Conservation (phyloP, 352 stramenopile species). For the Phytopythium montanum region DNA sequence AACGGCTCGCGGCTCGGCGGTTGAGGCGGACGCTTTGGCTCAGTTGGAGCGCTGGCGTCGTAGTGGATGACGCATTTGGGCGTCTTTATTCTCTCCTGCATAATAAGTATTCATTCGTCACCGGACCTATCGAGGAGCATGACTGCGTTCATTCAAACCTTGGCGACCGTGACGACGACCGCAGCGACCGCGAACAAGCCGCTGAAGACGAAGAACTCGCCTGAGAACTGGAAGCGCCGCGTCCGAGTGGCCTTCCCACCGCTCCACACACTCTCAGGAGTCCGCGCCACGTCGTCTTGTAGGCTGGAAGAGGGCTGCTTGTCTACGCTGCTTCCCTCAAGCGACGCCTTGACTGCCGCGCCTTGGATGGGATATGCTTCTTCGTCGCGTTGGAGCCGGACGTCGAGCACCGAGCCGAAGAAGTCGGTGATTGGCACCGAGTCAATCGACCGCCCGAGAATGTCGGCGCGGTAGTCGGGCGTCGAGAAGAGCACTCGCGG, state of each 20-base stretch:
- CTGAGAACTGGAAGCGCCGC: constrained; percentile 36
- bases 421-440: constrained; percentile 85
- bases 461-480: constrained; percentile 71
- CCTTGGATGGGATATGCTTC: constrained; percentile 73
- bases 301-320: not conserved
- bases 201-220: constrained; percentile 31
- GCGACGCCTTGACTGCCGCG: not conserved
- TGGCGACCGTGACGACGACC: not conserved
- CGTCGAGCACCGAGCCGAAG: constrained; percentile 82
- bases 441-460: constrained; percentile 66
- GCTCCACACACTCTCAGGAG: not conserved
- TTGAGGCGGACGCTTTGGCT: not conserved
- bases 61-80: not conserved
- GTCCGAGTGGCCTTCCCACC: not conserved
- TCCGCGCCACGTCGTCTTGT: not conserved
- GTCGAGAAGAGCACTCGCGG: constrained; percentile 81
- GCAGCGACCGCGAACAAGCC: not conserved
- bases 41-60: not conserved
- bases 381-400: constrained; percentile 67
- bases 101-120: not conserved
- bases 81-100: constrained; percentile 2
- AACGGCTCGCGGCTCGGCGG: constrained; percentile 1
- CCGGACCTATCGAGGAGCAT: not conserved
- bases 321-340: not conserved
- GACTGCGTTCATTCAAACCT: not conserved